Conservation (phyloP, 2,329 filamentous ascomycete species). For the Cladosporium sp. region DNA sequence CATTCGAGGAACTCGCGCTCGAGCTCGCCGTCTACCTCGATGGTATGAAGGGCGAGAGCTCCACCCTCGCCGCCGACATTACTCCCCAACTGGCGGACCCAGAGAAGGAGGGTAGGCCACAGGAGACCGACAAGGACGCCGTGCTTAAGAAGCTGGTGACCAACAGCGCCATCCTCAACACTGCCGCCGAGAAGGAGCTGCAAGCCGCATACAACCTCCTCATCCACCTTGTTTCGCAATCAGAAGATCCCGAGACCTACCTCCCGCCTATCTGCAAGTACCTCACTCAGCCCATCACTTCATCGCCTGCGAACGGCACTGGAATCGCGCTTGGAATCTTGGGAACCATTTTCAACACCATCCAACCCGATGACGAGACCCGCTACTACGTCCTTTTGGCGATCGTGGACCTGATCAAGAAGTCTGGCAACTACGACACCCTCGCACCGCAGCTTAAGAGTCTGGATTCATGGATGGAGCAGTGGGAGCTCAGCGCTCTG, state of each 20-base stretch:
- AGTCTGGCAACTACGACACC: constrained; percentile 66
- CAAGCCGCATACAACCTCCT: constrained; percentile 95
- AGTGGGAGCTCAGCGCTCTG: constrained; percentile 81
- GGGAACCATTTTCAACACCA: constrained; percentile 94
- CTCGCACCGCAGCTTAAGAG: constrained; percentile 81
- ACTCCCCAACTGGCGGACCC: constrained; percentile 61
- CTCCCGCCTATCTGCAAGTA: constrained; percentile 86
- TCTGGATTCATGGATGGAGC: constrained; percentile 75
- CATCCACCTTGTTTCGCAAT: constrained; percentile 87
- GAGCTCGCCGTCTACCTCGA: constrained; percentile 96
- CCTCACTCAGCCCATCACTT: constrained; percentile 81
- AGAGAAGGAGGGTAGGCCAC: constrained; percentile 44
- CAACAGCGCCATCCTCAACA: constrained; percentile 74
- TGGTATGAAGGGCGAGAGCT: constrained; percentile 65
- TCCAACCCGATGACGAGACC: constrained; percentile 72
- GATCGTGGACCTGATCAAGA: constrained; percentile 79
- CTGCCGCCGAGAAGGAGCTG: constrained; percentile 93
- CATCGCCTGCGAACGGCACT: constrained; percentile 80
- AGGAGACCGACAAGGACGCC: constrained; percentile 72
- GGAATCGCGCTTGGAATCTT: constrained; percentile 86
- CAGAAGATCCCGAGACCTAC: constrained; percentile 79
- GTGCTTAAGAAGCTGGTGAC: constrained; percentile 86
- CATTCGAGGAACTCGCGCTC: constrained; percentile 86
- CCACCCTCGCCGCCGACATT: constrained; percentile 61
- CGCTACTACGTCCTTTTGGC: constrained; percentile 89